Conservation (phyloP, 2,329 filamentous ascomycete species). For the Fusarium veterinarium region DNA sequence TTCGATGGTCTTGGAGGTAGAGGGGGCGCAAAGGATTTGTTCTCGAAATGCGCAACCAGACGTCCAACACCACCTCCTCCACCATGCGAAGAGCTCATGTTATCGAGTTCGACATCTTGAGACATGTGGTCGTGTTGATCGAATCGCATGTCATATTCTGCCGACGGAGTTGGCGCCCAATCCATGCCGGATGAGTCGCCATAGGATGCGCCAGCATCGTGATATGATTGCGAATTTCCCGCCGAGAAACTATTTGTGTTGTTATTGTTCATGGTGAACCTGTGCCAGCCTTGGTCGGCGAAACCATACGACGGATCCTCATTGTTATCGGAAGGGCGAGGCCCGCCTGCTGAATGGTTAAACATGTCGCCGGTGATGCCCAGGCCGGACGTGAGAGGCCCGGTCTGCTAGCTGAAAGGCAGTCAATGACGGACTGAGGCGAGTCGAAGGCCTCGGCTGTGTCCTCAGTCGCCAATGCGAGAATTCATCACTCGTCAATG, state of each 20-base stretch:
- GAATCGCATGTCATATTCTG: conserved; percentile 45
- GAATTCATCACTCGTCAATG: conserved; percentile 52
- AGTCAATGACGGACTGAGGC: conserved; percentile 52
- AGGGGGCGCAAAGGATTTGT: conserved; percentile 51
- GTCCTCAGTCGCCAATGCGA: conserved; percentile 50
- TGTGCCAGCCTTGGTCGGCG: conserved; percentile 48
- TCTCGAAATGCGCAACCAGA: conserved; percentile 56
- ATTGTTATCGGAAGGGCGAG: conserved; percentile 47
- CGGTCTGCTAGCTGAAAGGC: conserved; percentile 50
- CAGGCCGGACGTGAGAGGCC: conserved; percentile 48
- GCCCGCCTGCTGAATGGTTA: conserved; percentile 49
- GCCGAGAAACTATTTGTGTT: conserved; percentile 38
- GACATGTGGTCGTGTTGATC: conserved; percentile 38
- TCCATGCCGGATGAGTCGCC: conserved; percentile 51
- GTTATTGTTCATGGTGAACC: conserved; percentile 45
- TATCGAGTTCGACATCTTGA: conserved; percentile 46
- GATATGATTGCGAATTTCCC: conserved; percentile 38
- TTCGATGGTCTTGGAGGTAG: conserved; percentile 51
- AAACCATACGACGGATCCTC: conserved; percentile 47
- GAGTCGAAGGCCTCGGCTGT: conserved; percentile 53
- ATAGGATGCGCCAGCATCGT: conserved; percentile 45
- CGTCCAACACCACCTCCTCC: conserved; percentile 50
- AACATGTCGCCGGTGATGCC: conserved; percentile 53
- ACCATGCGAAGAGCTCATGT: conserved; percentile 40
- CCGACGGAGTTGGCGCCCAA: conserved; percentile 50